These are phyloP conservation scores for Leccinum barrowsii DNA, from an alignment of 768 basidiomycete species.

Conservation along the genomic window DNA sequence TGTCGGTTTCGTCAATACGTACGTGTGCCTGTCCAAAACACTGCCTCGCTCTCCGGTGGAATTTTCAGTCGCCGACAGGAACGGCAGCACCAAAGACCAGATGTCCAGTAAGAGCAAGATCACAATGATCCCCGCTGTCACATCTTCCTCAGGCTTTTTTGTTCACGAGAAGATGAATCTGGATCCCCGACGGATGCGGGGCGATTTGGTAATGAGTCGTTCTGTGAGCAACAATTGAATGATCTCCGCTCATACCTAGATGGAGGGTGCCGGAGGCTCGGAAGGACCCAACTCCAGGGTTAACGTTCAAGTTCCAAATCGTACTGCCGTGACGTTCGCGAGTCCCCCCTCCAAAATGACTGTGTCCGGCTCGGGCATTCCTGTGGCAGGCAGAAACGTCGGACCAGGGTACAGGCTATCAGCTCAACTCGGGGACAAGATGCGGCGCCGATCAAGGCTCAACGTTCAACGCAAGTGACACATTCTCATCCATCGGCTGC, in stretches of 20 bases:
- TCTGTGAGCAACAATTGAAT: neutral
- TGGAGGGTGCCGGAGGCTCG: neutral
- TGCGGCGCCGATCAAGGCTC: neutral
- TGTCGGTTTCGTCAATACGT: neutral
- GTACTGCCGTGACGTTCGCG: neutral
- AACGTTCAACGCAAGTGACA: neutral
- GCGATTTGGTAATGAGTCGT: neutral
- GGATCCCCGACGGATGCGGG: neutral
- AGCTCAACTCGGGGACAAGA: neutral
- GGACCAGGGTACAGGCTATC: neutral
- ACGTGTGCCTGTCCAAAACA: neutral
- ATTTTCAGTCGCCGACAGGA: conserved; percentile 9
- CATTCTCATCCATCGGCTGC: neutral
- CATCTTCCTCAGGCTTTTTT: neutral
- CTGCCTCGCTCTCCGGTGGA: conserved; percentile 1
- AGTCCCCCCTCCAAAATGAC: neutral
- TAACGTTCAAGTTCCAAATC: neutral
- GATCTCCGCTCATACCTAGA: neutral
- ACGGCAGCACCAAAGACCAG: neutral
- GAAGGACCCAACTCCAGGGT: neutral
- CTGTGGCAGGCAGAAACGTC: neutral
- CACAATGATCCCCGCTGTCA: neutral
- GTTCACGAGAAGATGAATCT: neutral
- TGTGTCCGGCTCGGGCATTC: neutral
- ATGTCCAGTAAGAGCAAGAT: neutral